Evolutionary conservation across 73 alveolate species (phyloP), one percentile per base, ranked within the genome.

Genomic region (Stentor coeruleus): DNA sequence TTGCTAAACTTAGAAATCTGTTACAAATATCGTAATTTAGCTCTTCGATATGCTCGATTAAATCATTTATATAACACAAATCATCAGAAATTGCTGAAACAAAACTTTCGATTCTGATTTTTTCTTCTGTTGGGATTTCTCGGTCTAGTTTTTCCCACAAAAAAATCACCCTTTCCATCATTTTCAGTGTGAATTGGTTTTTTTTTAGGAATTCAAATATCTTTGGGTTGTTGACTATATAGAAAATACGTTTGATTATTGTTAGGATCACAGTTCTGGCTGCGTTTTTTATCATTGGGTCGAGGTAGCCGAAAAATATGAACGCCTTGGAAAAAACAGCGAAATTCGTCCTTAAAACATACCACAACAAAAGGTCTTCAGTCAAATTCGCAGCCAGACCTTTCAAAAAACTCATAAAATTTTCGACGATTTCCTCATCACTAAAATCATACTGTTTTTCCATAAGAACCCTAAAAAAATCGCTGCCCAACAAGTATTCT

Each of bases 241-340:
- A 66, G 33, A 11, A 20, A 14, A 28, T 66, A 66, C 79, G 33
- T 66, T 66, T 66, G 14, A 66, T 20, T 66, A 66, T 66, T 11
- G 40, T 66, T 33, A 66, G 33, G 14, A 66, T 66, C 79, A 33
- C 79, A 28, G 79, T 66, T 66, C 79, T 66, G n/a, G 79, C 36
- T 66, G 79, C 79, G 33, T 20, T 66, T 66, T 33, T 20, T 20
- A 66, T 66, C 79, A 66, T 66, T 33, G n/a, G 42, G 79, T 66
- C 79, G n/a, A 28, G n/a, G n/a, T 20, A 33, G 33, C 14, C 36
- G n/a, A 66, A 20, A 33, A 66, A 66, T 2, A 15, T 31, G 37
- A 66, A 66, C n/a, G 79, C 36, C 2, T 31, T 26, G 33, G 79
- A 28, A 2, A 20, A 66, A 1, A 66, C n/a, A 20, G 36, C 20